Base-by-base conservation (phyloP, 371 early-diverging fungal genomes). In the Mucor irregularis region DNA sequence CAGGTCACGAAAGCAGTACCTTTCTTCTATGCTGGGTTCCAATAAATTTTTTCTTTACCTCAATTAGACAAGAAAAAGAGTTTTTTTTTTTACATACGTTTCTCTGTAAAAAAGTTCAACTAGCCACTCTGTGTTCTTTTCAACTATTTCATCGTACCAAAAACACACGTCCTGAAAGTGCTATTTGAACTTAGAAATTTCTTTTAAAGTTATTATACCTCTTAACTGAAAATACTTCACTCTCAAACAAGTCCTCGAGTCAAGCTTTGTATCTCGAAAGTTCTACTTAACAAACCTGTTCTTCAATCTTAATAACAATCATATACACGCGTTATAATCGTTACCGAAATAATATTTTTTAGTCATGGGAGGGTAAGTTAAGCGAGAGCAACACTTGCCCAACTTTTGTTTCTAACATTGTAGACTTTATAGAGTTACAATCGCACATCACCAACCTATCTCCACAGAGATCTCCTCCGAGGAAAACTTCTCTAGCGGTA, bases 381-480 rank as follows among this genome's bases (percentile, higher is more conserved):
- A 11, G 30, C 53, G 30, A 42, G 21, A 11, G 17, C 29, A 14
- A 22, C 6, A 11, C 24, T 37, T 24, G 22, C 2, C 17, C 42
- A 9, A 24, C 10, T 17, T 53, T 43, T 10, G 16, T 28, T 33
- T 26, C 33, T 53, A 14, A 17, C 26, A 22, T 26, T 25, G n/a
- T 50, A 14, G 33, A 1, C 16, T 6, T 17, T n/a, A 19, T 37
- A 66, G 66, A 58, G 58, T 66, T 42, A 66, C 66, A n/a, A 58
- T 66, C 34, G 66, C 61, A 49, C 66, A 66, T 40, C 66, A 66
- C 39, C 56, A n/a, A n/a, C n/a, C n/a, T n/a, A n/a, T 35, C 11
- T 49, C 45, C 10, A 44, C 24, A 4, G 57, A 55, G 45, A 25
- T 39, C 24, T 19, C 30, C 11, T 28, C 45, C 21, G 57, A 57